These are phyloP conservation scores for Globisporangium megalacanthum DNA, from an alignment of 352 stramenopile genomes.

Conservation along the genomic window DNA sequence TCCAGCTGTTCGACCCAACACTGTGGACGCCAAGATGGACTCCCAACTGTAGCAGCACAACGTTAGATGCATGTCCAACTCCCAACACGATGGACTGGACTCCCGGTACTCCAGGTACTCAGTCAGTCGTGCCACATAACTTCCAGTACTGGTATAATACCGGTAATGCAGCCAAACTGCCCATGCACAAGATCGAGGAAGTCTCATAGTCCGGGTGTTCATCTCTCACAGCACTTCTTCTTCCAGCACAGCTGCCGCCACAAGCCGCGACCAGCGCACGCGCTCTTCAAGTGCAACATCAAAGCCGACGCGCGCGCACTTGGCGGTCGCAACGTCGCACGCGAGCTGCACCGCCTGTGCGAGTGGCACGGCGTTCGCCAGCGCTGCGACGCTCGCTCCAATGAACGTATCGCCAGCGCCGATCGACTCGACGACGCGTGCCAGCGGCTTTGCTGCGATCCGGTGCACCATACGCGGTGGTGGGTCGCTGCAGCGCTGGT, in stretches of 20 bases:
- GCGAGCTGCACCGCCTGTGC: constrained; percentile 28
- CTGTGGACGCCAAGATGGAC: neutral
- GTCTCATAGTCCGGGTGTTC: no score
- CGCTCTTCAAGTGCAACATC: constrained; percentile 20
- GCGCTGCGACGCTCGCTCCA: constrained; percentile 44
- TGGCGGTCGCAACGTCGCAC: constrained; percentile 49
- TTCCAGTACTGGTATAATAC: no score
- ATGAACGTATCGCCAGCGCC: constrained; percentile 76
- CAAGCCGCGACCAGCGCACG: constrained; percentile 8
- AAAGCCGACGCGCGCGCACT: constrained; percentile 59
- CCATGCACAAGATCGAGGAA: no score
- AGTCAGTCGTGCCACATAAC: no score
- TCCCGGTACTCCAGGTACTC: no score
- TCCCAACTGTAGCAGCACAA: neutral
- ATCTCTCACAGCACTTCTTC: no score
- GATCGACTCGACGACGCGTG: constrained; percentile 52
- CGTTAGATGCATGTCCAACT: no score
- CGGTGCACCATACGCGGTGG: constrained; percentile 19
- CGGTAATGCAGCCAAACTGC: no score
- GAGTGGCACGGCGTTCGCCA: constrained; percentile 26
- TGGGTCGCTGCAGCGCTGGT: constrained; percentile 19
- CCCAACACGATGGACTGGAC: no score
- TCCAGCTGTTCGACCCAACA: neutral
- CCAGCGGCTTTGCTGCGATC: constrained; percentile 28
- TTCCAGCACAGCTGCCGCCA: neutral